A percentile compares a stretch with the other conserved stretches of the same genome.
phyloP scores from a whole-genome alignment of 1,139 yeast species.

The Pichia sp. region DNA sequence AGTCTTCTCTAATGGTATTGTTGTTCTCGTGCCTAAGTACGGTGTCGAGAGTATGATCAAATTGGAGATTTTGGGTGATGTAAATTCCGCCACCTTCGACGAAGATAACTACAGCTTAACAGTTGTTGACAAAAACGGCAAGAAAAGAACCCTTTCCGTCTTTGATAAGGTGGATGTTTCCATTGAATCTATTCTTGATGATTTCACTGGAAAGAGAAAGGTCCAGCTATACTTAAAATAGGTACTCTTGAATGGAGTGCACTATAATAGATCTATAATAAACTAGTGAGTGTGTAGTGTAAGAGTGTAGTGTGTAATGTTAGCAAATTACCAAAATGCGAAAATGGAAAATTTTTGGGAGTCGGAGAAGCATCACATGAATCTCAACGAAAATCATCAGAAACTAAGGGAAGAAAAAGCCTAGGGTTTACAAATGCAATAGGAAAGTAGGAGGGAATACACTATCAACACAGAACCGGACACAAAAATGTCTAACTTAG shows the following conservation, averaged over 20 bases:
- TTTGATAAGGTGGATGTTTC: slow-evolving; percentile 83
- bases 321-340: background rate
- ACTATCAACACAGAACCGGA: too few relatives aligned
- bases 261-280: background rate
- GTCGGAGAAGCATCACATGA: too few relatives aligned
- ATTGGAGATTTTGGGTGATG: slow-evolving; percentile 66
- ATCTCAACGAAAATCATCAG: too few relatives aligned
- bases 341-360: background rate
- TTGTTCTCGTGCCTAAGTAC: slow-evolving; percentile 91
- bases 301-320: background rate
- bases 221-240: slow-evolving; percentile 64
- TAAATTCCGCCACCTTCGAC: slow-evolving; percentile 56
- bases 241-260: background rate
- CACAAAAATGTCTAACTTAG: slow-evolving; percentile 34
- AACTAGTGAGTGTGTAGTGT: too few relatives aligned
- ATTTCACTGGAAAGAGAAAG: slow-evolving; percentile 85
- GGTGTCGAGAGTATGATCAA: slow-evolving; percentile 94
- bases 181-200: slow-evolving; percentile 77
- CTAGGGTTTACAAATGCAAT: too few relatives aligned
- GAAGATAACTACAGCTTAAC: slow-evolving; percentile 71
- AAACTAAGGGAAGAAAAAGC: too few relatives aligned
- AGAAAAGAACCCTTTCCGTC: slow-evolving; percentile 49
- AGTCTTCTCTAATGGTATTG: slow-evolving; percentile 92
- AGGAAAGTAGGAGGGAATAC: too few relatives aligned
- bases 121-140: slow-evolving; percentile 42